Base-by-base conservation (phyloP, 352 stramenopile genomes). In the Paralagenidium karlingii region DNA sequence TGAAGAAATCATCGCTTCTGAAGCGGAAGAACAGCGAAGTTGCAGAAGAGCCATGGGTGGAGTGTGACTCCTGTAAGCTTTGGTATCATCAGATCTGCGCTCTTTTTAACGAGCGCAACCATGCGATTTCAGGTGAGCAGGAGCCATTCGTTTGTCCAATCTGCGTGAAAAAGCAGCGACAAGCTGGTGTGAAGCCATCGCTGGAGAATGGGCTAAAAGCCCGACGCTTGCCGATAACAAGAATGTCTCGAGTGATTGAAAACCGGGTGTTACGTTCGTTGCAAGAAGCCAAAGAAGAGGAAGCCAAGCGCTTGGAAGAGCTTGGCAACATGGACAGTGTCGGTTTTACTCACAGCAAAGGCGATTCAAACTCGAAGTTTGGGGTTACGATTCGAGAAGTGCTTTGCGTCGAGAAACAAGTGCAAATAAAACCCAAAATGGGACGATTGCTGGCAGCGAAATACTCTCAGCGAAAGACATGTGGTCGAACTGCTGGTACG, bases 41-140 rank as follows among this genome's bases (percentile, higher is more conserved):
- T 1, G 88, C 94, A 4, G 90, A 97, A 65, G 94, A 98, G 53
- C 78, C 83, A 41, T 99, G 96, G 96, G 95, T 99, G 3, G 83
- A 97, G 47, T 99, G 96, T 58, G 94, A 98, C 49, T 84, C 78
- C 19, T 99, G 96, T 58, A 96, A 98, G 38, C 56, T 96, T 22
- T 99, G 96, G 95, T 96, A 98, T 32, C 96, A 99, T 62, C 94
- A 99, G 48, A 98, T 99, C 50, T 99, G 96, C 60, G 94, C 92
- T 22, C 74, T 99, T 9, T 99, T 99, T 61, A 99, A 99, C 57
- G 94, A 95, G 45, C 73, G 95, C 2, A 97, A 98, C 48, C 97
- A 99, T 58, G 91, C 92, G 0, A 91, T 91, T 27, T 91, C 78
- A 10, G 78, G 78, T 2, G 78, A 91, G 43, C 78, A 91, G 46